These are phyloP conservation scores for Liquidambar formosana DNA, from an alignment of 164 flowering plant species.

Conservation along the genomic window DNA sequence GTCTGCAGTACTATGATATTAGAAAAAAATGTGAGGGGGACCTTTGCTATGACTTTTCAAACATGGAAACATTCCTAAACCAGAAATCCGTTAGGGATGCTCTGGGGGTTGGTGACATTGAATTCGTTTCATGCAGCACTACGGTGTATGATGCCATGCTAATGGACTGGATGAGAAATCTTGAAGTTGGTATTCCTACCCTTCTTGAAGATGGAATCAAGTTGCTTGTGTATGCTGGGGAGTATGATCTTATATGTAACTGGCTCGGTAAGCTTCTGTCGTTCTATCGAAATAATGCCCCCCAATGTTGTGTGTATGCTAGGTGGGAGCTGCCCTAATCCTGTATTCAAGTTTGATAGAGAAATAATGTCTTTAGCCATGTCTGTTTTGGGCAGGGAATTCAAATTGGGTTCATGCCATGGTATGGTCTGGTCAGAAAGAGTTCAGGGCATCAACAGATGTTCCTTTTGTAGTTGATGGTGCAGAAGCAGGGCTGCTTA, in stretches of 20 bases:
- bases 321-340: no score
- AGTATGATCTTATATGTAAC: conserved; percentile 37
- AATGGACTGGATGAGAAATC: conserved; percentile 32
- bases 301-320: no score
- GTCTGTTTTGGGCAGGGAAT: conserved; percentile 43
- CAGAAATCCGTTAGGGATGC: conserved; percentile 21
- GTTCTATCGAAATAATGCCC: no score
- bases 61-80: conserved; percentile 25
- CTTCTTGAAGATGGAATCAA: conserved; percentile 34
- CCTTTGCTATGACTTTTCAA: conserved; percentile 33
- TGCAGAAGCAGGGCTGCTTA: conserved; percentile 29
- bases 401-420: conserved; percentile 54
- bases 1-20: conserved; percentile 31
- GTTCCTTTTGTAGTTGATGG: conserved; percentile 33
- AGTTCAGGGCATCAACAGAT: conserved; percentile 25
- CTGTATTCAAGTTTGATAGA: no score
- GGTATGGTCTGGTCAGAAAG: conserved; percentile 43
- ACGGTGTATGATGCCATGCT: conserved; percentile 22
- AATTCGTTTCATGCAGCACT: conserved; percentile 26
- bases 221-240: conserved; percentile 34
- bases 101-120: conserved; percentile 28
- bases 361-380: no score
- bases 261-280: conserved; percentile 30
- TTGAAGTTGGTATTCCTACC: conserved; percentile 26
- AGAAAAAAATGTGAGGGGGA: conserved; percentile 28